Conservation (phyloP, 805 yeast species). For the Zygoascus bituminiphila region DNA sequence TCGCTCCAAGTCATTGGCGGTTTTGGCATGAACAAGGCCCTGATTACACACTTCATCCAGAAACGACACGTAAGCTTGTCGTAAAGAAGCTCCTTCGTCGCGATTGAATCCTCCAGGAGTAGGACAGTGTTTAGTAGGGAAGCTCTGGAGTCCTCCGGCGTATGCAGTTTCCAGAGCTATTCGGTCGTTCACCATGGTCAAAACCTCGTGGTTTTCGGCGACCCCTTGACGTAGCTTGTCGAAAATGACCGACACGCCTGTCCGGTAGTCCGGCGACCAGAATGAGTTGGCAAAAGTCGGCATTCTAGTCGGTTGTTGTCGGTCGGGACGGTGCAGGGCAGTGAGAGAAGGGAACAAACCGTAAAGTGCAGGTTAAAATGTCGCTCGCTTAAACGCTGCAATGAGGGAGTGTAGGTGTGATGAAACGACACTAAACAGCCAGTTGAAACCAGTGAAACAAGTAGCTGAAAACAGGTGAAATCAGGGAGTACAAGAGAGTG, state of each 20-base stretch:
- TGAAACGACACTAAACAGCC: too few relatives aligned
- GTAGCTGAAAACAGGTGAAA: too few relatives aligned
- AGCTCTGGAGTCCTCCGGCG: conserved; percentile 45
- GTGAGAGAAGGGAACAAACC: not conserved
- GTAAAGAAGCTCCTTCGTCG: conserved; percentile 53
- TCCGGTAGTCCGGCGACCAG: conserved; percentile 29
- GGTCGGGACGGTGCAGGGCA: not conserved
- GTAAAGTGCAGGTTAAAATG: too few relatives aligned
- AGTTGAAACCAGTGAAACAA: too few relatives aligned
- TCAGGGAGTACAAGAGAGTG: too few relatives aligned
- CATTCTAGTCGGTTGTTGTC: not conserved
- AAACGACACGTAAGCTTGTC: conserved; percentile 47
- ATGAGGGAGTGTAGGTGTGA: too few relatives aligned
- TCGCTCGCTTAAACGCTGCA: too few relatives aligned
- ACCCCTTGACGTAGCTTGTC: conserved; percentile 41
- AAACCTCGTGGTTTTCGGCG: conserved; percentile 58
- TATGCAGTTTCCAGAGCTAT: conserved; percentile 59
- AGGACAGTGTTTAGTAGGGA: conserved; percentile 30
- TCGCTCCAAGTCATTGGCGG: conserved; percentile 49
- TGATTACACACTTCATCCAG: conserved; percentile 43
- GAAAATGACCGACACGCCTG: conserved; percentile 30
- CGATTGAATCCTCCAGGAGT: conserved; percentile 33
- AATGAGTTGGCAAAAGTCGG: conserved; percentile 21
- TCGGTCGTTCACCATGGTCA: conserved; percentile 50
- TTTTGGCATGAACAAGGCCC: conserved; percentile 46